Evolutionary conservation across 2,329 filamentous ascomycete genomes (phyloP), one percentile per base, ranked within the genome.

Genomic region (Chalaropsis thielavioides): DNA sequence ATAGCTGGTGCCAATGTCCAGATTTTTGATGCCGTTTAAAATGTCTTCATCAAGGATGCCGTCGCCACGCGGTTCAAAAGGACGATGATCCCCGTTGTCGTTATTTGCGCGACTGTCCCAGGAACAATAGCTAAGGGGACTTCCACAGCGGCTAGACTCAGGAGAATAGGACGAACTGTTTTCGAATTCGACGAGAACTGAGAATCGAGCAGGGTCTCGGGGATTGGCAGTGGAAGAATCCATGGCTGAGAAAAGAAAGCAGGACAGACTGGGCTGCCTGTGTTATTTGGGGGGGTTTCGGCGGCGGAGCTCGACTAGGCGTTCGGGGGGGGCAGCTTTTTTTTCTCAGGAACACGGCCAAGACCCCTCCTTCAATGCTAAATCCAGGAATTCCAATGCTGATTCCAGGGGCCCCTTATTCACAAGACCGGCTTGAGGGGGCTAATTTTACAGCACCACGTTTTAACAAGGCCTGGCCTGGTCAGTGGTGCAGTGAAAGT

Each of bases 101-200:
- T 62, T 58, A 46, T 64, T 58, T 49, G 35, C 41, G n/a, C 63
- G 51, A 27, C 63, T 63, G 59, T 67, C 65, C 62, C 63, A 67
- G 35, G 65, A 67, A 58, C 65, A 67, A 61, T 43, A 67, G 51
- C 65, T 67, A 27, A 62, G 43, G 46, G 62, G 41, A 49, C 65
- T 67, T 51, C 46, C 65, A 62, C 65, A 67, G 60, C 65, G 65
- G 51, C 65, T 67, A 24, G 65, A 64, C 19, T 64, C 56, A 19
- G 38, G 40, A 58, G 65, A 59, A 59, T 60, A 62, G 35, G 54
- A 49, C 22, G 58, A 59, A 41, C 51, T 64, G 49, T 67, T 62
- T 56, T 67, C 65, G 24, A 67, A 19, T 43, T 67, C 65, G 38
- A 67, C 43, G 3, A 67, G 54, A 38, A 67, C 40, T 46, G 65